Evolutionary conservation across 257 asterid genomes (phyloP).

Genomic region (Perilla frutescens): DNA sequence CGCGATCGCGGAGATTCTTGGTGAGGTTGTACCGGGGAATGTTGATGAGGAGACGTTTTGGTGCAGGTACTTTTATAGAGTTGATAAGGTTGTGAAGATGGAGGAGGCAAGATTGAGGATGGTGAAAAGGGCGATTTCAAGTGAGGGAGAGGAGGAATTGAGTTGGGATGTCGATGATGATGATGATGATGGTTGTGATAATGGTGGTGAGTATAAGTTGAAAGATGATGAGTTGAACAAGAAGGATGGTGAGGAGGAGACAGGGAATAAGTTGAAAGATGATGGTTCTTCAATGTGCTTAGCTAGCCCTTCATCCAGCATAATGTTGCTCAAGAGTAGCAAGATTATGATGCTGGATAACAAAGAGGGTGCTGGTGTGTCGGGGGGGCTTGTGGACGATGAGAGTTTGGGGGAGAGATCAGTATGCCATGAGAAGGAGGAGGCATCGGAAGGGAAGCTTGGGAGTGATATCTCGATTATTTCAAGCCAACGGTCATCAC

Average conservation of each 20-base stretch:
- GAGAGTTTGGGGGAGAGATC: conserved; percentile 44
- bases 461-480: conserved; percentile 81
- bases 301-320: too few relatives aligned
- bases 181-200: conserved; percentile 50
- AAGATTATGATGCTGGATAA: neutral
- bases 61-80: conserved; percentile 84
- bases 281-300: too few relatives aligned
- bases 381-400: conserved; percentile 43
- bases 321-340: too few relatives aligned
- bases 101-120: conserved; percentile 72
- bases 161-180: conserved; percentile 87
- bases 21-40: conserved; percentile 65
- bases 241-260: conserved; percentile 37
- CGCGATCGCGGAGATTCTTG: conserved; percentile 56
- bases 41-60: conserved; percentile 76
- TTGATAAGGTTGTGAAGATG: conserved; percentile 55
- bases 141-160: conserved; percentile 78
- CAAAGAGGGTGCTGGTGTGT: conserved; percentile 41
- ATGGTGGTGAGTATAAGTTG: conserved; percentile 11
- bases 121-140: conserved; percentile 62
- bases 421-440: conserved; percentile 53
- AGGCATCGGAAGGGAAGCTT: conserved; percentile 64
- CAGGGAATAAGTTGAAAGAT: conserved; percentile 13
- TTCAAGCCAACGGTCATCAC: conserved; percentile 66
- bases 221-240: conserved; percentile 37